Conservation (phyloP, 345 rosid genomes). For the Melaleuca quinquenervia region DNA sequence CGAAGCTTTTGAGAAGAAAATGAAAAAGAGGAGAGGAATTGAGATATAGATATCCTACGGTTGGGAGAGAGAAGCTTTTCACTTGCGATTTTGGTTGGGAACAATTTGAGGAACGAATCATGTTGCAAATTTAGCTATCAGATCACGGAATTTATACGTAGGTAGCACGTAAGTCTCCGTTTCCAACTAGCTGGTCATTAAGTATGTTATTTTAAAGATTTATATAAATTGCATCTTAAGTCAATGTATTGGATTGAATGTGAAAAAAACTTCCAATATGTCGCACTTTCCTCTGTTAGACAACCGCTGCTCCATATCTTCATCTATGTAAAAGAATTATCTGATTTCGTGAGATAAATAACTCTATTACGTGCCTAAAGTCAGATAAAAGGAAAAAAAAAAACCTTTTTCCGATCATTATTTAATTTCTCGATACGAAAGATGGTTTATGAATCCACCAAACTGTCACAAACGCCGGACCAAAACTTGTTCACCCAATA, state of each 20-base stretch:
- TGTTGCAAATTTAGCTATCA: background rate
- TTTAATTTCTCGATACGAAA: background rate
- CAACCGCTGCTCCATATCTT: background rate
- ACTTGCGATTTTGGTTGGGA: background rate
- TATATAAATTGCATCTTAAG: background rate
- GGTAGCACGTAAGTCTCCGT: background rate
- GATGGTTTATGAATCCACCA: background rate
- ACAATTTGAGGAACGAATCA: background rate
- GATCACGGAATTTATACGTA: background rate
- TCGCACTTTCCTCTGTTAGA: background rate
- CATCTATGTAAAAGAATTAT: background rate
- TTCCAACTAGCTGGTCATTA: background rate
- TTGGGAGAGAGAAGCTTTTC: background rate
- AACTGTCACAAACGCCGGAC: rapidly evolving
- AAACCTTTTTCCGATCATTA: background rate
- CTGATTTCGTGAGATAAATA: background rate
- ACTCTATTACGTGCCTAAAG: too few species aligned
- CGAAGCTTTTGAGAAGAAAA: background rate
- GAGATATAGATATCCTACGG: too few species aligned
- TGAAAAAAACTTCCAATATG: background rate
- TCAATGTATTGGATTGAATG: background rate
- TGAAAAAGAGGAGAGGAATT: too few species aligned
- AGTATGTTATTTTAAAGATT: background rate
- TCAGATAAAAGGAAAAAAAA: background rate
- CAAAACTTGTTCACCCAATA: background rate